Conservation (phyloP, 2,329 filamentous ascomycete species). For the Aureobasidium mangrovei region DNA sequence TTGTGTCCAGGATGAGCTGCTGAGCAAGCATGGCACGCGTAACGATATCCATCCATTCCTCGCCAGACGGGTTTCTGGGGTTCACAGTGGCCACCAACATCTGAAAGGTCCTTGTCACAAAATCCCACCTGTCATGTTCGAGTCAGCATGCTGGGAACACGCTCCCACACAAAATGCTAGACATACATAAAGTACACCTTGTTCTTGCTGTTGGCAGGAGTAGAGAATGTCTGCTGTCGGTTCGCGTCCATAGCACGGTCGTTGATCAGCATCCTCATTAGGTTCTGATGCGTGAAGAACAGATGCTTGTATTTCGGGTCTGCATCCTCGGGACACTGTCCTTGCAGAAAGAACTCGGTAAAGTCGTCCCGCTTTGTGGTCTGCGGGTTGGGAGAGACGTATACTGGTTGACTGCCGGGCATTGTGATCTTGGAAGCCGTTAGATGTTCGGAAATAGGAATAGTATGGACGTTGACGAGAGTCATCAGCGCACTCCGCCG, state of each 20-base stretch:
- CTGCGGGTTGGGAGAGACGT: conserved; percentile 18
- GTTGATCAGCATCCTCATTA: conserved; percentile 24
- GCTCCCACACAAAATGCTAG: neutral
- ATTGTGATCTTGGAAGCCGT: neutral
- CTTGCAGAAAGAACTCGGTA: conserved; percentile 19
- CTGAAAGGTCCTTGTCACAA: conserved; percentile 20
- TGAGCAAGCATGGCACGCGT: conserved; percentile 5
- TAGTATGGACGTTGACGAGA: conserved; percentile 1
- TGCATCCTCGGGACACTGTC: conserved; percentile 18
- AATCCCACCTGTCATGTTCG: conserved; percentile 26
- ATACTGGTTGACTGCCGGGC: neutral
- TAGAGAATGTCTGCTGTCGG: conserved; percentile 28
- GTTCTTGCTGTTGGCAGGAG: conserved; percentile 28
- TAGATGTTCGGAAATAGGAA: neutral
- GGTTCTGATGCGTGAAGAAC: conserved; percentile 16
- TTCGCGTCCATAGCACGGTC: conserved; percentile 28
- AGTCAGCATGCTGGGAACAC: neutral
- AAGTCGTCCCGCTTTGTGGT: conserved; percentile 23
- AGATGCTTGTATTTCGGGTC: conserved; percentile 19
- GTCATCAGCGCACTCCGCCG: neutral
- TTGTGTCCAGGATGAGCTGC: conserved; percentile 8
- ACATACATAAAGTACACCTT: conserved; percentile 24
- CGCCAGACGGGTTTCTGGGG: neutral
- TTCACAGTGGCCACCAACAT: conserved; percentile 3
- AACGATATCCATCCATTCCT: neutral